Evolutionary conservation across 2,329 filamentous ascomycete genomes (phyloP).

Genomic region (Fusarium coicis): DNA sequence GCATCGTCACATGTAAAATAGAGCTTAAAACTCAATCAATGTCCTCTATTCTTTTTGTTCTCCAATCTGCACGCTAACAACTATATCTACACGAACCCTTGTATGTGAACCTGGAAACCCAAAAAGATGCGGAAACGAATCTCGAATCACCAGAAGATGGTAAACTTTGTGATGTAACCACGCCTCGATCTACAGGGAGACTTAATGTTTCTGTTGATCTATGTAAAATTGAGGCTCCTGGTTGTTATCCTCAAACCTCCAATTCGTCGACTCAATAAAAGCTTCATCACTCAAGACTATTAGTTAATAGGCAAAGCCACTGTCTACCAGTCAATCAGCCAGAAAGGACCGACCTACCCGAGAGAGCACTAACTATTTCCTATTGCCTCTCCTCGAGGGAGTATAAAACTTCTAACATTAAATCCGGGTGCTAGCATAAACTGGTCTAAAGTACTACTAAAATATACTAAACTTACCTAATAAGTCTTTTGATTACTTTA

Average conservation of each 20-base stretch:
- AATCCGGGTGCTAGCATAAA: not conserved
- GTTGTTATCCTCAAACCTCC: not conserved
- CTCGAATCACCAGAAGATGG: not conserved
- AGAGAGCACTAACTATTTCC: not conserved
- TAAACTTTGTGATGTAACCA: not conserved
- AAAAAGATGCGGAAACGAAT: too few species aligned
- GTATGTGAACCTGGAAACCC: not conserved
- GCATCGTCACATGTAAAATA: slow-evolving; percentile 71
- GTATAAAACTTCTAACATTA: not conserved
- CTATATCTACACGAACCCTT: not conserved
- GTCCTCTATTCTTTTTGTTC: slow-evolving; percentile 71
- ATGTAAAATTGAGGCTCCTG: not conserved
- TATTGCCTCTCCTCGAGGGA: not conserved
- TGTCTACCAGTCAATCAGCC: not conserved
- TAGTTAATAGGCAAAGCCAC: not conserved
- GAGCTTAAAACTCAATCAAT: slow-evolving; percentile 70
- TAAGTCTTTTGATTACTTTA: not conserved
- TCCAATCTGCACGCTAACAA: not conserved
- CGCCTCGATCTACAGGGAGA: not conserved
- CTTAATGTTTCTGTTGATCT: not conserved
- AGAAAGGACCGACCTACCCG: not conserved
- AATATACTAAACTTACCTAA: not conserved
- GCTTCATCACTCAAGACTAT: not conserved
- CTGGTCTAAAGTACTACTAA: not conserved
- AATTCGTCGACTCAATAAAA: not conserved